Base-by-base conservation (phyloP, 148 eudicot species). In the Nepenthes gracilis region DNA sequence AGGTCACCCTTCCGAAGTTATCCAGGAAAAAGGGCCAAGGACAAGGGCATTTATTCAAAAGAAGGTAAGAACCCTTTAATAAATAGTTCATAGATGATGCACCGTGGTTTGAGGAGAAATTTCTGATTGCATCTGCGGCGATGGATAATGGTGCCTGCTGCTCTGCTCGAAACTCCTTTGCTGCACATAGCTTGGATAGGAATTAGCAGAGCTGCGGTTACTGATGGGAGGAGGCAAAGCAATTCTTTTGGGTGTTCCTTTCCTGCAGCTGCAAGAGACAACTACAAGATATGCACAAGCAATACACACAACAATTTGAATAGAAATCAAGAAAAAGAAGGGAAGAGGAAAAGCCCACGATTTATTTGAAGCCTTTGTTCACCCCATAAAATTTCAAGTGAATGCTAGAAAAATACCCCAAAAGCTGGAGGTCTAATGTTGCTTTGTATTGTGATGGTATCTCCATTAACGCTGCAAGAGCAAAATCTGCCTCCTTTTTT, bases 361-460 rank as follows among this genome's bases (percentile, higher is more conserved):
- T 23, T 23, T 23, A 23, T 23, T 23, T 23, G 23, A 23, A 23
- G 23, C 23, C 23, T 23, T 23, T 23, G 23, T 23, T 23, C 23
- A 23, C 23, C 23, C 23, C 23, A 23, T 23, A 23, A 23, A 23
- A 23, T 23, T 23, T 23, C 23, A 23, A 2, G 5, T 32, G 50
- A 38, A 45, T 11, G 23, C 37, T 54, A 15, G 57, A 5, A 64
- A 15, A 45, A 1, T 60, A 72, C 73, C 73, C 76, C 34, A 72
- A 54, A 33, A 72, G 73, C 0, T 68, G 64, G 54, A 72, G 76
- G 12, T 72, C 76, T 12, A 72, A 9, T 13, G 80, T 68, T 55
- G 80, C 80, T 43, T 68, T 64, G 67, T 76, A 76, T 33, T 72
- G 80, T 36, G 64, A 68, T 4, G 80, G 80, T 43, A 76, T 76